Base-by-base conservation (phyloP, 1,139 yeast genomes). In the Geotrichum phurueaensis region DNA sequence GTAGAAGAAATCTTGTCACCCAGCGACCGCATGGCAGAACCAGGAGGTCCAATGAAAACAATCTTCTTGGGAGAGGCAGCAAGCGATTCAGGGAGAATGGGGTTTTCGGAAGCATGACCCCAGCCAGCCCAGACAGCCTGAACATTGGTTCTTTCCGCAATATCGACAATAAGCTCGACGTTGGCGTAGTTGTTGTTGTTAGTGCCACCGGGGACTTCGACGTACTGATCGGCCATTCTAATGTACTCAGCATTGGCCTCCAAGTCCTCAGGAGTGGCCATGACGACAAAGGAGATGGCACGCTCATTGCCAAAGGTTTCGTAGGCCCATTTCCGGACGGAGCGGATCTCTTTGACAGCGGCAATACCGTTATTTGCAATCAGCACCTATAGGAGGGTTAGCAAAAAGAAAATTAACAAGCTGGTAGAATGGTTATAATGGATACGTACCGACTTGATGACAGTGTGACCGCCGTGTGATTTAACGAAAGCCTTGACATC, bases 121-220 rank as follows among this genome's bases (percentile, higher is more conserved):
- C 98, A 77, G 69, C 99, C 99, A 45, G 99, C 99, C 99, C 99
- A 94, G 63, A 94, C 99, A 29, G 99, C 99, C 74, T 94, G 96
- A 62, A 89, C 98, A 67, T 90, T 84, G 58, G 96, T 87, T 78
- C 97, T 87, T 78, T 94, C 99, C 51, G 99, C 99, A 61, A 94
- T 81, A 71, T 94, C 99, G 57, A 94, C 97, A 75, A 94, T 94
- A 66, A 94, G 81, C 69, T 95, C 99, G 65, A 94, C 99, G 72
- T 94, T 94, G 69, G 99, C 99, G 74, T 92, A 92, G 76, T 94
- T 94, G 77, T 94, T 94, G 79, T 94, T 94, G 78, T 95, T 95
- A 61, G 98, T 94, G 61, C 99, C 99, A 70, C 99, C 99, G 63
- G 99, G 98, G 57, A 94, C 99, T 74, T 92, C 97, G 66, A 94